These are phyloP conservation scores for Lachnellula cervina DNA, from an alignment of 2,329 filamentous ascomycete genomes.

Conservation along the genomic window DNA sequence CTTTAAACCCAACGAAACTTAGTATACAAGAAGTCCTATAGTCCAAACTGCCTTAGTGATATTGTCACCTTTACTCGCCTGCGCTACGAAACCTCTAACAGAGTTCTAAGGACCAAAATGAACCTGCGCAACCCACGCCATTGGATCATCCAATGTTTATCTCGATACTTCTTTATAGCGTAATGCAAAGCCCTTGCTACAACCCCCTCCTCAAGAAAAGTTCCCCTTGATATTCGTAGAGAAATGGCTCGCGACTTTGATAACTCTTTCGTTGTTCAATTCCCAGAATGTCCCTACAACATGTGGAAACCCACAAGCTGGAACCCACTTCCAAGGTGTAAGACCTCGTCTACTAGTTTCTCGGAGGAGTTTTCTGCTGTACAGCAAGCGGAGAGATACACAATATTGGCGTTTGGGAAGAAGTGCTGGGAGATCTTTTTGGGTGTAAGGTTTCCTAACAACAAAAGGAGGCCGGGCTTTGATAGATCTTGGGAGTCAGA, in stretches of 20 bases:
- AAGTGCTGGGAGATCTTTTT: too few species aligned
- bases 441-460: too few species aligned
- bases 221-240: background rate
- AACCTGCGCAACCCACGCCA: background rate
- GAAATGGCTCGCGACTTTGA: background rate
- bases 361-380: background rate
- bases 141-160: background rate
- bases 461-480: background rate
- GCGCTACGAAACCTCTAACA: background rate
- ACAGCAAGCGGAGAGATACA: background rate
- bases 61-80: background rate
- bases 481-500: background rate
- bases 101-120: background rate
- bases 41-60: background rate
- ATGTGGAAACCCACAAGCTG: background rate
- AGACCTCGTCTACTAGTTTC: background rate
- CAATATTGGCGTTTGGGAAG: background rate
- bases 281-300: background rate
- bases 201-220: background rate
- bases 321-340: background rate
- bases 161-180: background rate
- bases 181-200: background rate
- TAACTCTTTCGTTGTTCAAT: background rate
- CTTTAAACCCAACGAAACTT: background rate
- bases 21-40: background rate